Conservation (phyloP, 495 filamentous ascomycete species). For the Astrothelium macrocarpum region DNA sequence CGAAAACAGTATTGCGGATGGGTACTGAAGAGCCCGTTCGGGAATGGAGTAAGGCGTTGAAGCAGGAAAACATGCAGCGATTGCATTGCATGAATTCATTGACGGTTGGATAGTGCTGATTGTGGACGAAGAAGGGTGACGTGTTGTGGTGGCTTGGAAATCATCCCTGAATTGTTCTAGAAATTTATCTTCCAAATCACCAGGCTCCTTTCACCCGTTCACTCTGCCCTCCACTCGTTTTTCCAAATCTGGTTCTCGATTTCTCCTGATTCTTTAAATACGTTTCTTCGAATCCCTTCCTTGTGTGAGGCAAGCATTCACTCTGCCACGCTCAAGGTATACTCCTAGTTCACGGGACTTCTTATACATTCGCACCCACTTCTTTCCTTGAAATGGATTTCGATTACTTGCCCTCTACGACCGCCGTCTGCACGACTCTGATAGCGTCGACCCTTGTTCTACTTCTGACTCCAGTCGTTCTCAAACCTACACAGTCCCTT, state of each 20-base stretch:
- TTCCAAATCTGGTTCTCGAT: neutral
- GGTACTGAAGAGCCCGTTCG: neutral
- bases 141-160: neutral
- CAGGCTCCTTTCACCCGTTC: neutral
- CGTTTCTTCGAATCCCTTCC: too few relatives aligned
- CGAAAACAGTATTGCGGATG: neutral
- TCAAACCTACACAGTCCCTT: constrained; percentile 37
- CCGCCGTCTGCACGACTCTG: neutral
- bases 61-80: neutral
- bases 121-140: neutral
- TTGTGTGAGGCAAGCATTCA: too few relatives aligned
- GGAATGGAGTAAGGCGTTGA: neutral
- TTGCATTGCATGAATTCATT: neutral
- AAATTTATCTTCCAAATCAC: neutral
- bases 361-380: neutral
- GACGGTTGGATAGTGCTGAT: neutral
- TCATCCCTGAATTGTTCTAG: neutral
- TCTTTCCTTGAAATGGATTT: neutral
- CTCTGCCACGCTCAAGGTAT: too few relatives aligned
- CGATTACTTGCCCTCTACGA: neutral
- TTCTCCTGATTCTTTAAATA: too few relatives aligned
- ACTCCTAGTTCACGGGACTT: too few relatives aligned
- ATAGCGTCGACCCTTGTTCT: neutral
- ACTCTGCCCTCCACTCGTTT: neutral
- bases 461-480: constrained; percentile 18